Conservation (phyloP, 441 rosid genomes). For the Gossypium laxum region DNA sequence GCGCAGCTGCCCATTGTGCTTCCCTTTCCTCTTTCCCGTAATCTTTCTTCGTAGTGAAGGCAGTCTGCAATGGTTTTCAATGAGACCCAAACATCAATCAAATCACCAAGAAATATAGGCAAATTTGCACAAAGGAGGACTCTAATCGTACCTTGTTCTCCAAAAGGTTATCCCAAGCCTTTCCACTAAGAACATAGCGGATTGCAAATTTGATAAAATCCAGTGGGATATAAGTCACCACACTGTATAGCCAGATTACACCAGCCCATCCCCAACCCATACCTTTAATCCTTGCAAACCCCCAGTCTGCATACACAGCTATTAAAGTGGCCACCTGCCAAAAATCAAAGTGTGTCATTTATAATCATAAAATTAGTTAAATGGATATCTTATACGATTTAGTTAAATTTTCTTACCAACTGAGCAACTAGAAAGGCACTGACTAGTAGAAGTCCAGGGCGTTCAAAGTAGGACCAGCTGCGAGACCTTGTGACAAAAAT, state of each 20-base stretch:
- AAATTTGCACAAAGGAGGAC: not conserved
- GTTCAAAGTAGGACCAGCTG: slow-evolving; percentile 75
- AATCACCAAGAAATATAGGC: not conserved
- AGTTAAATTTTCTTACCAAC: slow-evolving; percentile 35
- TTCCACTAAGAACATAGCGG: slow-evolving; percentile 63
- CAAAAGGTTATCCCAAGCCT: slow-evolving; percentile 74
- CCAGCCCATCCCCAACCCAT: slow-evolving; percentile 94
- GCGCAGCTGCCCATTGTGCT: slow-evolving; percentile 92
- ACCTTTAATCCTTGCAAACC: slow-evolving; percentile 61
- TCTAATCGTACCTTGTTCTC: slow-evolving; percentile 57
- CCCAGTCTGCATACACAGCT: slow-evolving; percentile 76
- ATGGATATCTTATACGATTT: not conserved
- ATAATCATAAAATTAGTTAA: not conserved
- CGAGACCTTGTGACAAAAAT: slow-evolving; percentile 82
- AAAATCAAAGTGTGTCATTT: not conserved
- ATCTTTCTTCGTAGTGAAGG: slow-evolving; percentile 86
- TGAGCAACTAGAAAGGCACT: slow-evolving; percentile 63
- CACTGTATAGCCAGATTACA: slow-evolving; percentile 65
- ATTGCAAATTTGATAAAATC: slow-evolving; percentile 63
- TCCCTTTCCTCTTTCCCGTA: slow-evolving; percentile 88
- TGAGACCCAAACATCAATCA: too few species aligned
- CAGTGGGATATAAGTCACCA: slow-evolving; percentile 60
- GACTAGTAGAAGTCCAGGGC: slow-evolving; percentile 60
- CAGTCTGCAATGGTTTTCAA: slow-evolving; percentile 34
- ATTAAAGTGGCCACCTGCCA: slow-evolving; percentile 60